Conservation (phyloP, 2,329 filamentous ascomycete genomes). For the Colletotrichum sp. region DNA sequence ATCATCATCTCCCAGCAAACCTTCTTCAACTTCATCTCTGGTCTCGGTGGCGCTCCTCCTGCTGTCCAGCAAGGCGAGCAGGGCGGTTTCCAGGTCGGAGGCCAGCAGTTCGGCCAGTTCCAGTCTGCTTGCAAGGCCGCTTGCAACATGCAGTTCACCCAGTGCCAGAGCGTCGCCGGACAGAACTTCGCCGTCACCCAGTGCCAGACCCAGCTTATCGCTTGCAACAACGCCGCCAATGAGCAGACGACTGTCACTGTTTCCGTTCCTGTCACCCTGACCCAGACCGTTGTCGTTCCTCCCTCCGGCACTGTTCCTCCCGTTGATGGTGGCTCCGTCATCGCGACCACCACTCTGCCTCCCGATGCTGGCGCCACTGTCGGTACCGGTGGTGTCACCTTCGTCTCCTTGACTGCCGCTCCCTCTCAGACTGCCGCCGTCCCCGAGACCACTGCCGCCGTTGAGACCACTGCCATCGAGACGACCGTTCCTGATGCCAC, state of each 20-base stretch:
- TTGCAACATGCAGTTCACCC: conserved; percentile 21
- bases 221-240: conserved; percentile 20
- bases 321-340: conserved; percentile 10
- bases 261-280: conserved; percentile 21
- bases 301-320: conserved; percentile 3
- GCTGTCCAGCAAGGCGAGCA: conserved; percentile 14
- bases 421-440: conserved; percentile 1
- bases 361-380: conserved; percentile 19
- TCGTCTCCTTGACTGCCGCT: conserved; percentile 16
- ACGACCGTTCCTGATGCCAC: background rate
- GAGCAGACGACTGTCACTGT: conserved; percentile 13
- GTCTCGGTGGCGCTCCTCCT: conserved; percentile 16
- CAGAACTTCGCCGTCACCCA: conserved; percentile 21
- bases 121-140: conserved; percentile 21
- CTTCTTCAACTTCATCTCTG: conserved; percentile 23
- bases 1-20: conserved; percentile 23
- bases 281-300: conserved; percentile 21
- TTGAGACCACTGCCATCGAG: background rate
- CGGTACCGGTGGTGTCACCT: conserved; percentile 16
- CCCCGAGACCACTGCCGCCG: conserved; percentile 4
- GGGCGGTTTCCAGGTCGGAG: conserved; percentile 23
- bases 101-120: conserved; percentile 19
- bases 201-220: conserved; percentile 22
- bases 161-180: conserved; percentile 22
- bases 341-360: conserved; percentile 19